phyloP scores from a whole-genome alignment of 148 eudicot genomes.

The Silene conica region DNA sequence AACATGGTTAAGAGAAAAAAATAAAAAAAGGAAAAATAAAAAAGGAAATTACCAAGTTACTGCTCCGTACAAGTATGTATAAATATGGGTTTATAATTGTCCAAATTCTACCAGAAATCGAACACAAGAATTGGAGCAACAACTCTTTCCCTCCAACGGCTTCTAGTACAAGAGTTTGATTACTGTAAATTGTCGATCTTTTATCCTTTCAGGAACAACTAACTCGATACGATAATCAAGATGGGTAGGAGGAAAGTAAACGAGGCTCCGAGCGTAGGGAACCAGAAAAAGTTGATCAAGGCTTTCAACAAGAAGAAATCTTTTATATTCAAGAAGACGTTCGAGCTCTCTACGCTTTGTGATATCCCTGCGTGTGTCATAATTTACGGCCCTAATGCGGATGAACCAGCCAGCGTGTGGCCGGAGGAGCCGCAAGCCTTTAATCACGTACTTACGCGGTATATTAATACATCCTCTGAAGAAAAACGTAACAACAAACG shows the following conservation, averaged over 20 bases:
- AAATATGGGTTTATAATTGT: no score
- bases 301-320: not conserved
- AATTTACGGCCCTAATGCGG: not conserved
- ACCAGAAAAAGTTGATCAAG: not conserved
- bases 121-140: no score
- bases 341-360: constrained; percentile 6
- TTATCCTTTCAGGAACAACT: not conserved
- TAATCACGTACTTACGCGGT: not conserved
- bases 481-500: not conserved
- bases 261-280: not conserved
- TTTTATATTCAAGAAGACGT: not conserved
- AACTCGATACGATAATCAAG: no score
- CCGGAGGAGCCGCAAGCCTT: not conserved
- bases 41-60: no score
- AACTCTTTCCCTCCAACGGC: no score
- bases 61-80: no score
- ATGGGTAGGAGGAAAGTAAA: constrained; percentile 9
- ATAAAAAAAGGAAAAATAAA: no score
- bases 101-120: no score
- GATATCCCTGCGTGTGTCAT: constrained; percentile 7
- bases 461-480: not conserved
- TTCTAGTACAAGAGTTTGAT: no score
- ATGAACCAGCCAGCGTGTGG: not conserved
- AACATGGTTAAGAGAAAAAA: no score
- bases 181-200: not conserved